These are phyloP conservation scores for Mucor saturninus DNA, from an alignment of 371 early-diverging fungal genomes.

Conservation along the genomic window DNA sequence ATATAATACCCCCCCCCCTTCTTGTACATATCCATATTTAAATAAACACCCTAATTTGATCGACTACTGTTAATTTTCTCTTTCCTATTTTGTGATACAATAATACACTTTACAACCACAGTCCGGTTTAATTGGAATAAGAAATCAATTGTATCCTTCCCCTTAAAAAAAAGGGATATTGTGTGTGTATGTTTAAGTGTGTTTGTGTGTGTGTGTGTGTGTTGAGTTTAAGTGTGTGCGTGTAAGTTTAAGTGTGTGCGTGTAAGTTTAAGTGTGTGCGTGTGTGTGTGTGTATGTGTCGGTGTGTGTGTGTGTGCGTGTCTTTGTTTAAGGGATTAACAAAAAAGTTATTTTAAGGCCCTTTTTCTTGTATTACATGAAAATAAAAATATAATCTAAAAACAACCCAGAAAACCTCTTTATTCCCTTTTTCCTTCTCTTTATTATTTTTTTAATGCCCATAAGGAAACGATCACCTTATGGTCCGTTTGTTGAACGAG, in stretches of 20 bases:
- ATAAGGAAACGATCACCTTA: conserved; percentile 32
- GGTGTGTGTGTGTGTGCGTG: too few relatives aligned
- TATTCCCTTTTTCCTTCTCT: conserved; percentile 6
- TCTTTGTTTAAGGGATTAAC: too few relatives aligned
- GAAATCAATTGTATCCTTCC: neutral
- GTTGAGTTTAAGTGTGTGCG: too few relatives aligned
- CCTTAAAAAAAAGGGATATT: neutral
- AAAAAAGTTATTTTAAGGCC: neutral
- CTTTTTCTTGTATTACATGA: conserved; percentile 12
- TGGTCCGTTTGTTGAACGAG: conserved; percentile 36
- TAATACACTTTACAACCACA: neutral
- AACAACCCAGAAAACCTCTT: neutral
- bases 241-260: neutral
- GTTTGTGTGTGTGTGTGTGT: neutral
- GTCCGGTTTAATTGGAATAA: neutral
- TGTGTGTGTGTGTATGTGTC: neutral
- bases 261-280: too few relatives aligned
- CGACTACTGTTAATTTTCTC: neutral
- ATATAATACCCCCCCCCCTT: conserved; percentile 4
- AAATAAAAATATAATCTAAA: conserved; percentile 15
- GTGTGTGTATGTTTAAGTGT: too few relatives aligned
- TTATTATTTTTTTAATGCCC: conserved; percentile 20
- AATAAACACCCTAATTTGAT: conserved; percentile 4
- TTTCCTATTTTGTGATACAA: neutral
- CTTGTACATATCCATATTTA: conserved; percentile 6